phyloP scores from a whole-genome alignment of 2,329 filamentous ascomycete genomes.

The Cadophora sp. region DNA sequence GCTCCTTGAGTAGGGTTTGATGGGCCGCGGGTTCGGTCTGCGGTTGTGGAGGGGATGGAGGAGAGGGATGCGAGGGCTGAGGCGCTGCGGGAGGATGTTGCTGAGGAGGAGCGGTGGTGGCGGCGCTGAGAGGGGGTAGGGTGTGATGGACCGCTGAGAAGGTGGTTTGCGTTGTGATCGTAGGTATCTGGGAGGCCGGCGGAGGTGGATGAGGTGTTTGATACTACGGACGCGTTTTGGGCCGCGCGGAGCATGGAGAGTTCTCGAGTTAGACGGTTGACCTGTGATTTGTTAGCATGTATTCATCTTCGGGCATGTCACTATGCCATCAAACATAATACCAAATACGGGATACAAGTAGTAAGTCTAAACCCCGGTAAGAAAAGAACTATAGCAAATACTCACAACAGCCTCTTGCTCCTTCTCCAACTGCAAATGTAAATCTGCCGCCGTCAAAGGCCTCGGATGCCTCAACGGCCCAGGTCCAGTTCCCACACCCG shows the following conservation, averaged over 20 bases:
- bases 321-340: neutral
- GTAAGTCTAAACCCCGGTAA: no score
- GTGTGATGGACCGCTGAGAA: conserved; percentile 63
- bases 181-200: conserved; percentile 56
- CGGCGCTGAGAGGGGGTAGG: conserved; percentile 61
- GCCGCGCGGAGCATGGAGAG: conserved; percentile 79
- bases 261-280: conserved; percentile 92
- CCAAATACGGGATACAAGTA: neutral
- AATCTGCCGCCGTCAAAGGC: conserved; percentile 85
- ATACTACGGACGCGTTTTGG: conserved; percentile 70
- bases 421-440: conserved; percentile 90
- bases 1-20: conserved; percentile 28
- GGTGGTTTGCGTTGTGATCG: conserved; percentile 56
- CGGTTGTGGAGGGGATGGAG: conserved; percentile 50
- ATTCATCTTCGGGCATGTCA: neutral
- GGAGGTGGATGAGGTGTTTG: conserved; percentile 68
- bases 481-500: conserved; percentile 60
- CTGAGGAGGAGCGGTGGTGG: conserved; percentile 61
- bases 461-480: conserved; percentile 86
- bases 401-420: conserved; percentile 92
- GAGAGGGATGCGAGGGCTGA: conserved; percentile 51
- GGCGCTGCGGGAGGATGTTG: conserved; percentile 60
- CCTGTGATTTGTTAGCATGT: conserved; percentile 55
- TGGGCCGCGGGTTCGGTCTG: conserved; percentile 37
- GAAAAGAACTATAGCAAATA: no score